Conservation (phyloP, 75 land plant genomes). For the Selaginella tamariscina region DNA sequence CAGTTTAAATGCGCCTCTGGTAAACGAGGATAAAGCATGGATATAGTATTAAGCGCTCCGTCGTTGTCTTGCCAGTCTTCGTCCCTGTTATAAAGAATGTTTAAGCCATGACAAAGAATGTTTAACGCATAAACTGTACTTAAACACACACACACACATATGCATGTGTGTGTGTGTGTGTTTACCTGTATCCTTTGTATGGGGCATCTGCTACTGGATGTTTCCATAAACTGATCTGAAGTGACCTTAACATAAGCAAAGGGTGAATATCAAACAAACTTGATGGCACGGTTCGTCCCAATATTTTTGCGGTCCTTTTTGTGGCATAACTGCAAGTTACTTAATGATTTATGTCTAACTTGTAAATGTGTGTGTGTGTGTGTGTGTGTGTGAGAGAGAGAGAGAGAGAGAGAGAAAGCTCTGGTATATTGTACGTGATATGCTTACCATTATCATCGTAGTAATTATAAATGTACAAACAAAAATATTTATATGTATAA, state of each 20-base stretch:
- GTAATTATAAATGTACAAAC: too few species aligned
- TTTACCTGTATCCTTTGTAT: conserved; percentile 82
- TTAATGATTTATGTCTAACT: background rate
- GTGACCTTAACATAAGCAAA: conserved; percentile 50
- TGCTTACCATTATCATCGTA: too few species aligned
- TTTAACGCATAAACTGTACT: too few species aligned
- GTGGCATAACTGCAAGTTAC: conserved; percentile 64
- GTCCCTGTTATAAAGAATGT: too few species aligned
- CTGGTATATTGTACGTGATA: too few species aligned
- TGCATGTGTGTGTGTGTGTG: too few species aligned
- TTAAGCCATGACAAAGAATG: too few species aligned
- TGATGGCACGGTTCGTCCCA: conserved; percentile 68
- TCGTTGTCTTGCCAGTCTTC: conserved; percentile 98
- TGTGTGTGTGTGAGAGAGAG: too few species aligned
- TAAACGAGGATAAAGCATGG: conserved; percentile 73
- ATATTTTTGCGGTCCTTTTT: conserved; percentile 51
- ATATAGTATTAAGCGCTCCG: conserved; percentile 89
- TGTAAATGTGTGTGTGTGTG: too few species aligned
- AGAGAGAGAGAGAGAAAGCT: too few species aligned
- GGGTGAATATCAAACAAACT: conserved; percentile 71
- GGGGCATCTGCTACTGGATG: conserved; percentile 48
- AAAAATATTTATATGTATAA: too few species aligned
- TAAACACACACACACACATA: too few species aligned
- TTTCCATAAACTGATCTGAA: conserved; percentile 79
- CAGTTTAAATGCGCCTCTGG: conserved; percentile 64